phyloP scores from a whole-genome alignment of 2,329 filamentous ascomycete species.

The Plectosphaerella plurivora region DNA sequence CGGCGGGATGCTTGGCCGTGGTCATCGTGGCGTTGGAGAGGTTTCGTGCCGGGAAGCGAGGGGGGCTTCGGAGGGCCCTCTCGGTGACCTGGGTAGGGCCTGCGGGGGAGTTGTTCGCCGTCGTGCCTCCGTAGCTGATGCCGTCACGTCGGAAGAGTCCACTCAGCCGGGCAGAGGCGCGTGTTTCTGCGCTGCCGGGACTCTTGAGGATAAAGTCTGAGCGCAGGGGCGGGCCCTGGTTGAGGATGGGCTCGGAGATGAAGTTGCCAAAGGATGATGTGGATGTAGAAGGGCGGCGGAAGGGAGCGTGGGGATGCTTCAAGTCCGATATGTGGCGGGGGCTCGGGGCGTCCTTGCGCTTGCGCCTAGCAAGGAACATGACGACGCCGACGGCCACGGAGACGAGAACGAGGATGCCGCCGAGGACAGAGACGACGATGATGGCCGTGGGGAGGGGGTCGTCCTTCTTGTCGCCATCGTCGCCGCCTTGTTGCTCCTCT shows the following conservation, averaged over 20 bases:
- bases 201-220: constrained; percentile 49
- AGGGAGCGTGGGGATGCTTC: constrained; percentile 10
- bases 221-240: constrained; percentile 34
- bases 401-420: constrained; percentile 38
- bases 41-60: constrained; percentile 1
- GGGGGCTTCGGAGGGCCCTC: not conserved
- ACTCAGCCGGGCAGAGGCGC: constrained; percentile 8
- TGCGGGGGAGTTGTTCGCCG: constrained; percentile 5
- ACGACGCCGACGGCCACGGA: constrained; percentile 32
- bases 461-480: constrained; percentile 6
- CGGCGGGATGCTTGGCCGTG: constrained; percentile 11
- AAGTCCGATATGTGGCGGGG: constrained; percentile 7
- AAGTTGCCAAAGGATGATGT: constrained; percentile 42
- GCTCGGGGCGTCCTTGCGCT: constrained; percentile 18
- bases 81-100: constrained; percentile 1
- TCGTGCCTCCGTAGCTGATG: not conserved
- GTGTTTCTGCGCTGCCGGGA: constrained; percentile 7
- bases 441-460: constrained; percentile 26
- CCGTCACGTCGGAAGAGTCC: not conserved
- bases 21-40: constrained; percentile 5
- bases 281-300: constrained; percentile 18
- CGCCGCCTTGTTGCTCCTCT: constrained; percentile 6
- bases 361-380: constrained; percentile 29
- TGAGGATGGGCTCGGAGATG: constrained; percentile 53
- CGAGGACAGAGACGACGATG: constrained; percentile 42